These are phyloP conservation scores for Alternaria incomplexa DNA, from an alignment of 2,329 filamentous ascomycete genomes.

Conservation along the genomic window DNA sequence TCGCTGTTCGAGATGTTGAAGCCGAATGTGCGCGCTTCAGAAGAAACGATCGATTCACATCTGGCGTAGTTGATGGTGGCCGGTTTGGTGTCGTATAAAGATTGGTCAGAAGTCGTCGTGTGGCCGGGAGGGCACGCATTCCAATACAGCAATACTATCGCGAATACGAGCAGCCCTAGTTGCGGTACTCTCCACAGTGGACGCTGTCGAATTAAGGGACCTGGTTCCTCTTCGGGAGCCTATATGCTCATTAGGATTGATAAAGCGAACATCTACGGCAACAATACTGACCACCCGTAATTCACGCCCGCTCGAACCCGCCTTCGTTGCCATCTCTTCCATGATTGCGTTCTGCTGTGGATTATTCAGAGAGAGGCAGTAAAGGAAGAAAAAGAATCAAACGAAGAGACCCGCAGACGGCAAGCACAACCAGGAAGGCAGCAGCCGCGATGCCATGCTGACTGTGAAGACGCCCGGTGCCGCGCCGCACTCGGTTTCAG, in stretches of 20 bases:
- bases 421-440: background rate
- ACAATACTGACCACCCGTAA: background rate
- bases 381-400: background rate
- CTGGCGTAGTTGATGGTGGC: background rate
- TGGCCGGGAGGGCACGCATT: background rate
- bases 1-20: background rate
- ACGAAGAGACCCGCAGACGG: background rate
- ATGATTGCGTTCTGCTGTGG: background rate
- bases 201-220: background rate
- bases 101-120: background rate
- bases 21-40: background rate
- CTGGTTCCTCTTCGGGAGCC: background rate
- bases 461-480: background rate
- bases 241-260: background rate
- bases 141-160: background rate
- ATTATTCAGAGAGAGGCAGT: background rate
- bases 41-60: background rate
- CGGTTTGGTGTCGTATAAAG: background rate
- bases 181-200: background rate
- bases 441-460: background rate
- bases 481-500: background rate
- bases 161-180: background rate
- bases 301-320: background rate
- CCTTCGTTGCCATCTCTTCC: background rate
- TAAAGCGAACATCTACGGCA: background rate